Evolutionary conservation across 2,329 filamentous ascomycete genomes (phyloP).

Genomic region (Apiospora malaysiana): DNA sequence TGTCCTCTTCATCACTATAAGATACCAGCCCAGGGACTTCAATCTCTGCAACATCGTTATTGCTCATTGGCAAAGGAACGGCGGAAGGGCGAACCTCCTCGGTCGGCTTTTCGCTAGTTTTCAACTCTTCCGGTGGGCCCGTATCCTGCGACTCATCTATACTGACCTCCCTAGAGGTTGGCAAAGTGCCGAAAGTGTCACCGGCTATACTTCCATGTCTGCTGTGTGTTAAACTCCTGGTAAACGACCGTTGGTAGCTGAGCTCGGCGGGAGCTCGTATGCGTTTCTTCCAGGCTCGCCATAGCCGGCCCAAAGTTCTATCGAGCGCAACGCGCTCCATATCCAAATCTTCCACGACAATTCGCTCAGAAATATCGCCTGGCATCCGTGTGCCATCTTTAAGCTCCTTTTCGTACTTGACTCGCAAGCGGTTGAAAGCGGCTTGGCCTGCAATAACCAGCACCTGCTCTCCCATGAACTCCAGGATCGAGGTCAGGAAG

Average conservation of each 20-base stretch:
- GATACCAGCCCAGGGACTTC: constrained; percentile 73
- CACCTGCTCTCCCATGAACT: constrained; percentile 91
- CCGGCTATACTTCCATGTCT: constrained; percentile 46
- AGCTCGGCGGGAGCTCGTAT: constrained; percentile 64
- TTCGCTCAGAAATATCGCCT: constrained; percentile 62
- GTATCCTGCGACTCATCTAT: constrained; percentile 17
- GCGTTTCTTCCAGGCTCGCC: constrained; percentile 94
- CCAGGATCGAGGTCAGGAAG: constrained; percentile 92
- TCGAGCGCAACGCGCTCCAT: constrained; percentile 94
- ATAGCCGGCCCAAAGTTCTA: constrained; percentile 84
- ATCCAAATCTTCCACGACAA: constrained; percentile 88
- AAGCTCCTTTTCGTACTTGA: constrained; percentile 64
- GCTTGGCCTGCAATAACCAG: constrained; percentile 87
- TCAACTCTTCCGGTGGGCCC: constrained; percentile 21
- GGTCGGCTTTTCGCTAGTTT: constrained; percentile 27
- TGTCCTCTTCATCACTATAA: constrained; percentile 67
- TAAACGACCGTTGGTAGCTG: constrained; percentile 54
- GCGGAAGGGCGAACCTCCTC: constrained; percentile 50
- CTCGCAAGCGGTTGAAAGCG: constrained; percentile 71
- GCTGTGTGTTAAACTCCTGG: constrained; percentile 51
- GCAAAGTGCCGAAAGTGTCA: constrained; percentile 48
- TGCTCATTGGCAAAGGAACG: constrained; percentile 71
- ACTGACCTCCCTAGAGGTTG: constrained; percentile 29
- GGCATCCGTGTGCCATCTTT: constrained; percentile 55
- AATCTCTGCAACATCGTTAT: constrained; percentile 78